Evolutionary conservation across 2,329 filamentous ascomycete genomes (phyloP).

Genomic region (Trichoderma sp.): DNA sequence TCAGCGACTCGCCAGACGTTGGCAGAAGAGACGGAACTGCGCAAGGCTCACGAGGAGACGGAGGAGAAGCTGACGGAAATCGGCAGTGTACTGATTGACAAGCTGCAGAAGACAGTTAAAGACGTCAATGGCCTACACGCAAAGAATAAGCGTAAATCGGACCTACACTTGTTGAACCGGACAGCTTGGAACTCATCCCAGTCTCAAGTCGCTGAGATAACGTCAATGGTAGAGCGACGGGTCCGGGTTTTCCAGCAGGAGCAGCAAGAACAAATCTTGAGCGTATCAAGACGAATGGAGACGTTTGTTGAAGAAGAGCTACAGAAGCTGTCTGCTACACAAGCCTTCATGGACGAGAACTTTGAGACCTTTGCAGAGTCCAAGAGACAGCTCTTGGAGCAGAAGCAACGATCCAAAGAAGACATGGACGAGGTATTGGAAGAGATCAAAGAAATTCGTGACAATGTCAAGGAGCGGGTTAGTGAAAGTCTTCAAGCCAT

Average conservation of each 20-base stretch:
- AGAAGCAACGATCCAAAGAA: slow-evolving; percentile 70
- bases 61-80: slow-evolving; percentile 75
- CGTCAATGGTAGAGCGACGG: slow-evolving; percentile 72
- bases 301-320: slow-evolving; percentile 76
- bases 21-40: slow-evolving; percentile 74
- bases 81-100: slow-evolving; percentile 74
- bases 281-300: slow-evolving; percentile 71
- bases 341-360: slow-evolving; percentile 70
- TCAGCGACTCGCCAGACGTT: slow-evolving; percentile 74
- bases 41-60: slow-evolving; percentile 83
- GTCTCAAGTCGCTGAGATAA: slow-evolving; percentile 73
- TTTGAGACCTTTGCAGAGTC: slow-evolving; percentile 67
- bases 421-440: slow-evolving; percentile 90
- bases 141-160: slow-evolving; percentile 83
- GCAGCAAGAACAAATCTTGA: slow-evolving; percentile 70
- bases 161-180: slow-evolving; percentile 78
- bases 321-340: slow-evolving; percentile 67
- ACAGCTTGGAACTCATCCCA: slow-evolving; percentile 77
- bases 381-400: slow-evolving; percentile 66
- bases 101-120: slow-evolving; percentile 72
- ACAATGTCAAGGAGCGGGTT: slow-evolving; percentile 84
- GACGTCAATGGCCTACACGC: slow-evolving; percentile 82
- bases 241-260: slow-evolving; percentile 71
- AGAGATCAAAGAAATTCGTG: slow-evolving; percentile 86
- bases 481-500: slow-evolving; percentile 82